Evolutionary conservation across 2,329 filamentous ascomycete species (phyloP).

Genomic region (Mollisia scopiformis): DNA sequence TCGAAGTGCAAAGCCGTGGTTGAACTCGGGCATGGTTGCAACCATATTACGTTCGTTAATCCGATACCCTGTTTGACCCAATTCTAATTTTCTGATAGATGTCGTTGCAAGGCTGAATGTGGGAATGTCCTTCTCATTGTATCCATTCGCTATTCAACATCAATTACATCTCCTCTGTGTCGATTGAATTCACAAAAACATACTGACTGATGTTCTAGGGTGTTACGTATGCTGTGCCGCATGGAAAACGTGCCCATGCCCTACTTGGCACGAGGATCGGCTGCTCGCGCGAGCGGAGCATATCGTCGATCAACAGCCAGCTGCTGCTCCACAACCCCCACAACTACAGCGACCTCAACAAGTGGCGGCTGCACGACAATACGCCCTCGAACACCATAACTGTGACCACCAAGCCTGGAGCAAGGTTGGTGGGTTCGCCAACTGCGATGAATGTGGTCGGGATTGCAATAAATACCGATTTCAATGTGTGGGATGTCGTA

Average conservation of each 20-base stretch:
- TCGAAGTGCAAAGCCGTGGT: conserved; percentile 40
- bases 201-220: background rate
- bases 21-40: conserved; percentile 51
- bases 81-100: conserved; percentile 39
- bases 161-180: background rate
- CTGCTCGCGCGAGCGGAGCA: background rate
- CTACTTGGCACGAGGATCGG: background rate
- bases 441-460: background rate
- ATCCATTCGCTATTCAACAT: background rate
- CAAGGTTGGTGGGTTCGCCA: background rate
- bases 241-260: background rate
- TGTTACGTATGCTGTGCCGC: background rate
- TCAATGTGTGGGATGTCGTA: background rate
- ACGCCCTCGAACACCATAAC: background rate
- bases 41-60: conserved; percentile 53
- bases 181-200: background rate
- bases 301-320: background rate
- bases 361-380: background rate
- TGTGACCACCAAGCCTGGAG: background rate
- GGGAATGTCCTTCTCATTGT: background rate
- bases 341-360: background rate
- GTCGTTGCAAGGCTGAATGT: conserved; percentile 39
- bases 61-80: too few relatives aligned
- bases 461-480: background rate
- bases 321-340: background rate